A percentile compares a stretch with the other conserved stretches of the same genome.
phyloP scores from a whole-genome alignment of 208 protist species.

The Crithidia expoeki region DNA sequence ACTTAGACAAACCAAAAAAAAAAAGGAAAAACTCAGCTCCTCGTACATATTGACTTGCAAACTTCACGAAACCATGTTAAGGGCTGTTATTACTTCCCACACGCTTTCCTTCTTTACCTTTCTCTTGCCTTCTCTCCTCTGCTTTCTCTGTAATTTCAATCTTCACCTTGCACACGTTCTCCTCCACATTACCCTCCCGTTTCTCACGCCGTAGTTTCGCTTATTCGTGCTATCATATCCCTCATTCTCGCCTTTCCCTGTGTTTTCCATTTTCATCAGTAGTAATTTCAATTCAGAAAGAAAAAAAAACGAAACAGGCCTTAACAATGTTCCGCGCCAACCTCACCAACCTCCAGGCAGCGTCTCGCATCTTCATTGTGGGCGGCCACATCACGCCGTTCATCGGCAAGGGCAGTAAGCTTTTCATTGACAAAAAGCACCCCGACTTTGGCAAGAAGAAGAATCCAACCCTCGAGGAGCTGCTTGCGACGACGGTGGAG shows the following conservation, averaged over 20 bases:
- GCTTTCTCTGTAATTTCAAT: not conserved
- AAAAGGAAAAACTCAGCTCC: no score
- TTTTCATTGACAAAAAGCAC: slow-evolving; percentile 93
- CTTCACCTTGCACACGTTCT: no score
- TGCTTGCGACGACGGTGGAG: slow-evolving; percentile 63
- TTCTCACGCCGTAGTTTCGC: not conserved
- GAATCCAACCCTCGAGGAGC: slow-evolving; percentile 82
- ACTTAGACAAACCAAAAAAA: no score
- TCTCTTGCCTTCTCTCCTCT: not conserved
- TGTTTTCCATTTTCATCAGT: not conserved
- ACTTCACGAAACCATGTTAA: no score
- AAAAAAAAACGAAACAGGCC: not conserved
- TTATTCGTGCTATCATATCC: slow-evolving; percentile 20
- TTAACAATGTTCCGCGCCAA: slow-evolving; percentile 39
- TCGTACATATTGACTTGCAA: no score
- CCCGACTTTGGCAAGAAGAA: slow-evolving; percentile 90
- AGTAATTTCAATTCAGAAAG: not conserved
- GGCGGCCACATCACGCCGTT: slow-evolving; percentile 89
- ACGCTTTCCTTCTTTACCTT: no score
- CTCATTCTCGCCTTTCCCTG: slow-evolving; percentile 1
- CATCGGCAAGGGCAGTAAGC: slow-evolving; percentile 87
- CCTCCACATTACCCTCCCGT: not conserved
- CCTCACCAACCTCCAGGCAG: slow-evolving; percentile 29
- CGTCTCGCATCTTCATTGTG: slow-evolving; percentile 74
- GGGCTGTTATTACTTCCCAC: no score